Conservation (phyloP, 169 alveolate genomes). For the Babesia sp. region DNA sequence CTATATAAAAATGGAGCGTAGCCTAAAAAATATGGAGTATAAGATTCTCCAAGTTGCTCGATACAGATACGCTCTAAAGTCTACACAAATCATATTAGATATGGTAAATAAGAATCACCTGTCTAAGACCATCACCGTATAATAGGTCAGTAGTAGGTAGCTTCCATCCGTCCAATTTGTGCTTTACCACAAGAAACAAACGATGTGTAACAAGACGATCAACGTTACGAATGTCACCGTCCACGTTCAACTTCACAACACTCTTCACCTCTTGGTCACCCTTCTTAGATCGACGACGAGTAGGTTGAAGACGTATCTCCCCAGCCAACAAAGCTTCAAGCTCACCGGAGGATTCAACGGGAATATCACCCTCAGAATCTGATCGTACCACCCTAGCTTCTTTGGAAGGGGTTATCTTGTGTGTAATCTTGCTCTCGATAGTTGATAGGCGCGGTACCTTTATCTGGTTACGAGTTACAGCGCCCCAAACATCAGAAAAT, state of each 20-base stretch:
- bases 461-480: conserved; percentile 31
- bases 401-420: conserved; percentile 49
- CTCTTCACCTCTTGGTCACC: conserved; percentile 18
- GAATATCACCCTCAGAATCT: neutral
- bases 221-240: conserved; percentile 59
- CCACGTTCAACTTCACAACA: conserved; percentile 17
- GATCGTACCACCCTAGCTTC: neutral
- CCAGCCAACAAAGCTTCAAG: conserved; percentile 45
- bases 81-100: neutral
- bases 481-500: conserved; percentile 48
- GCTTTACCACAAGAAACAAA: conserved; percentile 69
- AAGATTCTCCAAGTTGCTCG: conserved; percentile 64
- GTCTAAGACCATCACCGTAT: conserved; percentile 65
- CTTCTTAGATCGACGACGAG: conserved; percentile 9
- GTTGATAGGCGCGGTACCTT: conserved; percentile 54
- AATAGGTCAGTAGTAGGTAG: conserved; percentile 73
- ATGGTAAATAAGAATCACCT: conserved; percentile 5
- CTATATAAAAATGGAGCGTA: conserved; percentile 67
- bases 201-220: conserved; percentile 65
- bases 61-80: conserved; percentile 69
- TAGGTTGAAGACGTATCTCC: conserved; percentile 28
- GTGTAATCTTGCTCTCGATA: conserved; percentile 62
- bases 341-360: conserved; percentile 30
- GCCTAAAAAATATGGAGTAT: conserved; percentile 73
- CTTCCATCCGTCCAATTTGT: conserved; percentile 66